A percentile compares a stretch with the other conserved stretches of the same genome.
phyloP scores from a whole-genome alignment of 169 alveolate species.

The Haemoproteus tartakovskyi region DNA sequence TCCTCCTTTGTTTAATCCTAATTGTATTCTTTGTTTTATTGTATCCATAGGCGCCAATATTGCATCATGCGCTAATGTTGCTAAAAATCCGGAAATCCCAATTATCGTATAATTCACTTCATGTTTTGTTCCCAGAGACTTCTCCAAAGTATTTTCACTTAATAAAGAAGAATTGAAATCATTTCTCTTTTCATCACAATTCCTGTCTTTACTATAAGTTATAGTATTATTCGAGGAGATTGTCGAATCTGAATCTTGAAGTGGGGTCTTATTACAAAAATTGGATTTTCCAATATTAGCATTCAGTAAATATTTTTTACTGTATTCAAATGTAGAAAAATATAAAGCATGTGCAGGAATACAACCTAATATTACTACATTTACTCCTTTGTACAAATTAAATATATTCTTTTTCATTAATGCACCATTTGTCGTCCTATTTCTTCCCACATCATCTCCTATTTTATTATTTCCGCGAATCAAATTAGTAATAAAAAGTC shows the following conservation, averaged over 20 bases:
- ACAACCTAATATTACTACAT: conserved; percentile 93
- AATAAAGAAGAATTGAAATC: too few species aligned
- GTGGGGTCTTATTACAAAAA: too few species aligned
- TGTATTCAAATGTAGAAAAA: conserved; percentile 74
- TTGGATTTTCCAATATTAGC: too few species aligned
- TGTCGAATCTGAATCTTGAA: neutral
- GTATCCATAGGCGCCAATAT: conserved; percentile 97
- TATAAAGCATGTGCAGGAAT: conserved; percentile 98
- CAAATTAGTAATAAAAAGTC: too few species aligned
- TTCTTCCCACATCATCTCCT: too few species aligned
- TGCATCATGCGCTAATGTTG: conserved; percentile 94
- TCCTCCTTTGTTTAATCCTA: conserved; percentile 79
- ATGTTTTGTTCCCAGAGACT: conserved; percentile 23
- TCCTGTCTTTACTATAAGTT: neutral
- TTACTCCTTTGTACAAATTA: conserved; percentile 88
- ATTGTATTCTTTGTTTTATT: conserved; percentile 92
- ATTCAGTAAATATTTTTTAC: conserved; percentile 18
- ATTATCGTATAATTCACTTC: conserved; percentile 73
- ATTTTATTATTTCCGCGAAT: too few species aligned
- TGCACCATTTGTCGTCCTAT: conserved; percentile 38
- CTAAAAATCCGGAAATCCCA: conserved; percentile 90
- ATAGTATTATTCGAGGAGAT: conserved; percentile 11
- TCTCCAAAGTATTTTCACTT: neutral
- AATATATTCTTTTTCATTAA: conserved; percentile 75
- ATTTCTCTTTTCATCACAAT: neutral